Evolutionary conservation across 495 filamentous ascomycete species (phyloP), one percentile per base, ranked within the genome.

Genomic region (Hyaloscypha bicolor): DNA sequence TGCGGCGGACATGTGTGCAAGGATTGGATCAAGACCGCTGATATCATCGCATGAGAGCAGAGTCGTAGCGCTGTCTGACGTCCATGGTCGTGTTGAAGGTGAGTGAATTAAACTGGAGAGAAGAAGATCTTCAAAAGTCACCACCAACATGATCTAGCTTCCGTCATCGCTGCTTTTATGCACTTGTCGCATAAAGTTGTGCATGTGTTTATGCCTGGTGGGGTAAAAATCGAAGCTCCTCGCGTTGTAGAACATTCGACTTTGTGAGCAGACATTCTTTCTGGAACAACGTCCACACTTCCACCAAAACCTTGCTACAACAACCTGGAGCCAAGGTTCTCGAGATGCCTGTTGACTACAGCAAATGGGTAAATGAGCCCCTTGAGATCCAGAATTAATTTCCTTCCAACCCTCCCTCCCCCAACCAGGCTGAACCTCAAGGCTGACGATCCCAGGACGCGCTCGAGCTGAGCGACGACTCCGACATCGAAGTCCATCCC

Each of bases 401-500:
- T 6, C 42, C 33, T 31, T 55, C 25, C 22, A n/a, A 56, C 55
- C 19, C 19, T 29, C 29, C 42, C 52, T 55, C 39, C 45, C 45
- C 48, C 58, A 71, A 71, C 64, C 64, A 69, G 69, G 69, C 63
- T 65, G 65, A 67, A 37, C 62, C 60, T 56, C 70, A 53, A 67
- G 51, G 68, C 37, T 69, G 68, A 72, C 63, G 31, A 19, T 61
- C 45, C 31, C 64, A 90, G 93, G 93, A 97, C 75, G 86, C 89
- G 55, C 84, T 99, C 72, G 95, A 99, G 86, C 88, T 99, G 72
- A 96, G 92, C 69, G 95, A 99, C 78, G 95, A 99, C 78, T 97
- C 93, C 53, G 95, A 99, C 76, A 91, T 99, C 74, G 95, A 99
- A 79, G 94, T 97, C 32, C 95, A 99, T 77, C 95, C 96, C 64